These are phyloP conservation scores for Fusarium abutilonis DNA, from an alignment of 2,329 filamentous ascomycete genomes.

Conservation along the genomic window DNA sequence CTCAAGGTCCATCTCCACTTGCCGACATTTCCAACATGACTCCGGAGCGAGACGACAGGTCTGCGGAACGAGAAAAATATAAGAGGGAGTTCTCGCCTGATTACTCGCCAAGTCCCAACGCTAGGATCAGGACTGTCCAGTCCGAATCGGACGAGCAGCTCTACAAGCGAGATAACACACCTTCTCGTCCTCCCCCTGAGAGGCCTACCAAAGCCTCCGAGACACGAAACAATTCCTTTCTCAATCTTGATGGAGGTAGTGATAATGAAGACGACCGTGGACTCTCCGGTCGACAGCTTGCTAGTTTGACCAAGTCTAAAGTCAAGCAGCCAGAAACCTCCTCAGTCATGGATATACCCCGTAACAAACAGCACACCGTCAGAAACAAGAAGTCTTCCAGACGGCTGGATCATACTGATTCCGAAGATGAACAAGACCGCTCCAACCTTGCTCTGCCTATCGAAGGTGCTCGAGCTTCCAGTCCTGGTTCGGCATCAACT, in stretches of 20 bases:
- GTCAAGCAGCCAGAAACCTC: constrained; percentile 20
- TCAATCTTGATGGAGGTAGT: constrained; percentile 60
- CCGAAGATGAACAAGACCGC: constrained; percentile 48
- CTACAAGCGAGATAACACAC: constrained; percentile 46
- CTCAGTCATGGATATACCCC: constrained; percentile 19
- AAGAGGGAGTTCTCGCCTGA: constrained; percentile 76
- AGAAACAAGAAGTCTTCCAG: constrained; percentile 43
- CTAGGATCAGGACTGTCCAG: constrained; percentile 74
- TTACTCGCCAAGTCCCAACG: constrained; percentile 76
- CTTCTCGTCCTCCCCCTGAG: constrained; percentile 49
- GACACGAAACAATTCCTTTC: constrained; percentile 59
- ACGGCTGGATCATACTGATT: constrained; percentile 44
- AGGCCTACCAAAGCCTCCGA: constrained; percentile 45
- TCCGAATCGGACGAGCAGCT: constrained; percentile 53
- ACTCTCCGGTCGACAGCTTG: constrained; percentile 21
- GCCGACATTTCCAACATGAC: constrained; percentile 43
- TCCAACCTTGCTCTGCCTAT: constrained; percentile 56
- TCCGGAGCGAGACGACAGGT: constrained; percentile 20
- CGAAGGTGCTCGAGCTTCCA: constrained; percentile 52
- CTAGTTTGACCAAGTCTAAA: constrained; percentile 20
- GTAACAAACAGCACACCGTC: constrained; percentile 44
- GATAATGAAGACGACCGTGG: constrained; percentile 56
- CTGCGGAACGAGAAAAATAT: constrained; percentile 47
- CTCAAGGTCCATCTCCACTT: constrained; percentile 43
- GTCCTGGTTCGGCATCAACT: constrained; percentile 51